These are phyloP conservation scores for Chaetomium fimeti DNA, from an alignment of 495 filamentous ascomycete genomes.

Conservation along the genomic window DNA sequence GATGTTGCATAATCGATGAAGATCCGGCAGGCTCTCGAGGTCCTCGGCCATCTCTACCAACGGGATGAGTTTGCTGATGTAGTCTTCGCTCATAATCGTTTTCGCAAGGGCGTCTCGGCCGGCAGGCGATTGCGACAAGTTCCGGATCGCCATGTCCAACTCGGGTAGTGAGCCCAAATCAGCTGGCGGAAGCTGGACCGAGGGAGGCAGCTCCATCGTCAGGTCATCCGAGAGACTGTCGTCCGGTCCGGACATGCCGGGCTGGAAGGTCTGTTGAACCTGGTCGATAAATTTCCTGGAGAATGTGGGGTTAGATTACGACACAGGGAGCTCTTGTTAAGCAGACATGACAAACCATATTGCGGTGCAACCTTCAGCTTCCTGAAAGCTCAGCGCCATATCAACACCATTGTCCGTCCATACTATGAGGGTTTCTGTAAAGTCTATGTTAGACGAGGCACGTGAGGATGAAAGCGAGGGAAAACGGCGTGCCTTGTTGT, in stretches of 20 bases:
- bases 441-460: slow-evolving; percentile 27
- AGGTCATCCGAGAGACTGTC: slow-evolving; percentile 88
- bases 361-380: slow-evolving; percentile 86
- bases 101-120: slow-evolving; percentile 90
- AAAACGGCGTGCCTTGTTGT: slow-evolving; percentile 73
- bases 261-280: slow-evolving; percentile 63
- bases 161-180: slow-evolving; percentile 77
- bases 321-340: not conserved
- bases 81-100: slow-evolving; percentile 77
- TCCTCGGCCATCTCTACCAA: slow-evolving; percentile 85
- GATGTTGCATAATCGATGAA: slow-evolving; percentile 93
- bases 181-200: slow-evolving; percentile 72
- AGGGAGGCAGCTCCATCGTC: slow-evolving; percentile 60
- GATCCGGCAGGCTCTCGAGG: slow-evolving; percentile 76
- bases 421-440: slow-evolving; percentile 88
- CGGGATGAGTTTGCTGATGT: slow-evolving; percentile 83
- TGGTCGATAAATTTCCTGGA: slow-evolving; percentile 85
- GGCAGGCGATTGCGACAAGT: slow-evolving; percentile 65
- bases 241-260: slow-evolving; percentile 57
- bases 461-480: not conserved
- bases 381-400: slow-evolving; percentile 98
- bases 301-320: slow-evolving; percentile 21
- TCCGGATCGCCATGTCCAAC: slow-evolving; percentile 76
- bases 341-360: slow-evolving; percentile 67
- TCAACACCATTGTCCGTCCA: slow-evolving; percentile 95